Evolutionary conservation across 306 rosid genomes (phyloP).

Genomic region (Styphnolobium japonicum): DNA sequence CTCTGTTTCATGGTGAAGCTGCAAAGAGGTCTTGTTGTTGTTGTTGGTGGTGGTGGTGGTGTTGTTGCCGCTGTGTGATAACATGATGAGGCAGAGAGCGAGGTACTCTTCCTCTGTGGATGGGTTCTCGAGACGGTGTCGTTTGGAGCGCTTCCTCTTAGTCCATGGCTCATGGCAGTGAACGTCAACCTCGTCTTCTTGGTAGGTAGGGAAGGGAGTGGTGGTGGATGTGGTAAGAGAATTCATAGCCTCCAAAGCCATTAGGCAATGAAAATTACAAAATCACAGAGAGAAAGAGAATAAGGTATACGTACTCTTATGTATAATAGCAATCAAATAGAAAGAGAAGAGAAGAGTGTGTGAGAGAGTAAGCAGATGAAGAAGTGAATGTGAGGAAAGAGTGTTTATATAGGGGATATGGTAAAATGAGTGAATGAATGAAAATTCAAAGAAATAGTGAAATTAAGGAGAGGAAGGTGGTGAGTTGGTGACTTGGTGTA

Average conservation of each 20-base stretch:
- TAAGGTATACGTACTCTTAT: too few relatives aligned
- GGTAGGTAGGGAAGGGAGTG: conserved; percentile 18
- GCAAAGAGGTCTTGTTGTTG: not conserved
- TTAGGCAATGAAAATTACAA: not conserved
- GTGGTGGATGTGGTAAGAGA: conserved; percentile 50
- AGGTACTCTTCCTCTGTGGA: conserved; percentile 79
- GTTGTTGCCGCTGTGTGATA: conserved; percentile 60
- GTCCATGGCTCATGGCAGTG: conserved; percentile 60
- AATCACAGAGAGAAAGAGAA: not conserved
- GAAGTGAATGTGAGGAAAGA: not conserved
- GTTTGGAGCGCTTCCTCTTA: conserved; percentile 70
- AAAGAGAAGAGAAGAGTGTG: too few relatives aligned
- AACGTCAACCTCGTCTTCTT: conserved; percentile 25
- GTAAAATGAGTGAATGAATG: not conserved
- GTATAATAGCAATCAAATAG: too few relatives aligned
- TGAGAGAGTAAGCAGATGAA: not conserved
- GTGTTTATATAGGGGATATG: not conserved
- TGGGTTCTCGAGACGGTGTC: conserved; percentile 44
- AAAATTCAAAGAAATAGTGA: not conserved
- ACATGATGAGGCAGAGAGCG: conserved; percentile 97
- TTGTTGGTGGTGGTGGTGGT: not conserved
- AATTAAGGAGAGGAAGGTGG: not conserved
- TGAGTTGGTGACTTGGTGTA: conserved; percentile 29
- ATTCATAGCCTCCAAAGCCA: conserved; percentile 82
- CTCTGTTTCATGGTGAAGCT: not conserved